Conservation (phyloP, 2,329 filamentous ascomycete genomes). For the Monosporascus ibericus region DNA sequence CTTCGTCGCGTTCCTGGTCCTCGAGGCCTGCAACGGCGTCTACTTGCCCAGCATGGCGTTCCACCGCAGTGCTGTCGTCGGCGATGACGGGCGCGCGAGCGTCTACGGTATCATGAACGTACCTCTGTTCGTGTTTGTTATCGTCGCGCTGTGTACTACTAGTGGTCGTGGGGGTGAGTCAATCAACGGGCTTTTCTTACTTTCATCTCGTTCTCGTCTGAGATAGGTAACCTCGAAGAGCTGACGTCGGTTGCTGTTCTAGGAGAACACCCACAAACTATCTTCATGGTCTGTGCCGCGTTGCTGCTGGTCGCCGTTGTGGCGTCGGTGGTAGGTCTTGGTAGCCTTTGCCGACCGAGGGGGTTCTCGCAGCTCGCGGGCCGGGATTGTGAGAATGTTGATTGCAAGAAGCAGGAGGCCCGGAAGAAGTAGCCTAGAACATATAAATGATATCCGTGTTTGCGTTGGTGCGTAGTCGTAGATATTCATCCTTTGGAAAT, state of each 20-base stretch:
- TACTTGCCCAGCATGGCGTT: slow-evolving; percentile 28
- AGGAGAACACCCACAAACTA: slow-evolving; percentile 11
- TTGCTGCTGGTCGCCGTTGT: slow-evolving; percentile 17
- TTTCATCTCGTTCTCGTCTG: neutral
- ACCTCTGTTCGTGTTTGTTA: slow-evolving; percentile 52
- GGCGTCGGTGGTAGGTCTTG: slow-evolving; percentile 7
- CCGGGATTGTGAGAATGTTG: neutral
- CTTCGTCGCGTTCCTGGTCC: slow-evolving; percentile 21
- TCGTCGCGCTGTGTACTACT: slow-evolving; percentile 37
- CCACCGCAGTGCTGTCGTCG: slow-evolving; percentile 22
- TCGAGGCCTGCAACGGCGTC: slow-evolving; percentile 28
- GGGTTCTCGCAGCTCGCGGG: neutral
- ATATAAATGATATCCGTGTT: no score
- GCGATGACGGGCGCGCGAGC: slow-evolving; percentile 21
- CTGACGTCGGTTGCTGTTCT: neutral
- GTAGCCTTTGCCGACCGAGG: neutral
- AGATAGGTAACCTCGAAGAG: no score
- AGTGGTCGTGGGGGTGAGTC: slow-evolving; percentile 20
- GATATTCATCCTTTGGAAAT: no score
- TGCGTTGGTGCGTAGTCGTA: no score
- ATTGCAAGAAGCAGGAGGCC: slow-evolving; percentile 8
- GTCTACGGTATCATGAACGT: slow-evolving; percentile 33
- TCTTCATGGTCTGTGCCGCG: slow-evolving; percentile 17
- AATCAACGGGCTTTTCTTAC: neutral
- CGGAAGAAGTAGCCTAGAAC: no score